These are phyloP conservation scores for Suillus cothurnatus DNA, from an alignment of 768 basidiomycete species.

Conservation along the genomic window DNA sequence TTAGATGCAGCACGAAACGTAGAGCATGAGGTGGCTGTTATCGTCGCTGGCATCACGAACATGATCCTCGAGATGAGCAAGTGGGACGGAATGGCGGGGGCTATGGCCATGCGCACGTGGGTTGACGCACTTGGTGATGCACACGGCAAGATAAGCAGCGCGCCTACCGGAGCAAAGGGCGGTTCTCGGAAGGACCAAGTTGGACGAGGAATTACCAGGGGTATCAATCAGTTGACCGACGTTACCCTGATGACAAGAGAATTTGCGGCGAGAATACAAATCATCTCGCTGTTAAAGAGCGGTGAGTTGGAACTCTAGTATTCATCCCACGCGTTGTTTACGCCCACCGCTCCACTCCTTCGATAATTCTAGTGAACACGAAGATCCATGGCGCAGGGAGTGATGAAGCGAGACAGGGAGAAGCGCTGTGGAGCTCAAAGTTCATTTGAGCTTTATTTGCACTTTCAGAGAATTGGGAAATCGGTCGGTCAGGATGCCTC, in stretches of 20 bases:
- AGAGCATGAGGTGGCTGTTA: slow-evolving; percentile 49
- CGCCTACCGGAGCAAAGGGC: slow-evolving; percentile 6
- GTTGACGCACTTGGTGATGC: slow-evolving; percentile 48
- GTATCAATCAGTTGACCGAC: slow-evolving; percentile 52
- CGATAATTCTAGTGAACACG: slow-evolving; percentile 40
- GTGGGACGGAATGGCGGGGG: slow-evolving; percentile 58
- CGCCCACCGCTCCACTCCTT: slow-evolving; percentile 2
- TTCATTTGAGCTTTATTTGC: slow-evolving; percentile 38
- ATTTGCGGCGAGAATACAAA: slow-evolving; percentile 55
- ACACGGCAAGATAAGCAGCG: slow-evolving; percentile 35
- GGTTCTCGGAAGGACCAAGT: slow-evolving; percentile 42
- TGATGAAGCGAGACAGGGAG: slow-evolving; percentile 51
- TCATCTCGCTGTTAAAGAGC: slow-evolving; percentile 53
- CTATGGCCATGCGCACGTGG: slow-evolving; percentile 60
- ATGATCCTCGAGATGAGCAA: slow-evolving; percentile 57
- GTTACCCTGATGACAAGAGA: slow-evolving; percentile 53
- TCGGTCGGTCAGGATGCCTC: background rate
- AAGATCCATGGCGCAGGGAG: slow-evolving; percentile 49
- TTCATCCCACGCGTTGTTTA: slow-evolving; percentile 1
- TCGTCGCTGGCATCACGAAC: slow-evolving; percentile 56
- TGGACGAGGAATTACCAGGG: slow-evolving; percentile 52
- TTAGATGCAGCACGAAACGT: slow-evolving; percentile 48
- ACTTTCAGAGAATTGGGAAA: background rate
- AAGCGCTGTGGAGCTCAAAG: slow-evolving; percentile 56
- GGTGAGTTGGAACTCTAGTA: slow-evolving; percentile 35